Conservation (phyloP, 148 eudicot species). For the Rheum nobile region DNA sequence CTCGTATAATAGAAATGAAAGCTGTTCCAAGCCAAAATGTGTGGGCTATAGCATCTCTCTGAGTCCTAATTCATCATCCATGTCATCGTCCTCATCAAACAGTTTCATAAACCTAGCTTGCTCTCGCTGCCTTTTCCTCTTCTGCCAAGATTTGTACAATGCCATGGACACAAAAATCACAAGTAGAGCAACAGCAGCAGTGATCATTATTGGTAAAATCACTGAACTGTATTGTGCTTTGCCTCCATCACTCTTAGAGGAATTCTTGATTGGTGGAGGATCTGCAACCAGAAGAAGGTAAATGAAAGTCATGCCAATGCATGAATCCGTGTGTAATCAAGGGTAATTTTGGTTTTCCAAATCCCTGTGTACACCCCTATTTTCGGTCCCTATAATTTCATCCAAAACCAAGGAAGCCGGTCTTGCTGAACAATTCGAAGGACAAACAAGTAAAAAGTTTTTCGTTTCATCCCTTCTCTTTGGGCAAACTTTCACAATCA, state of each 20-base stretch:
- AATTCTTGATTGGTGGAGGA: conserved; percentile 1
- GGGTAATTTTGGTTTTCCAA: no score
- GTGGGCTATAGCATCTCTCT: conserved; percentile 21
- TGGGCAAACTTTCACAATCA: background rate
- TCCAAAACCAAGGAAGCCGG: background rate
- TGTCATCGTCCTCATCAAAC: conserved; percentile 69
- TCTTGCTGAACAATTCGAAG: background rate
- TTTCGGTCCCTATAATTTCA: background rate
- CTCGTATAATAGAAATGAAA: background rate
- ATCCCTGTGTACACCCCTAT: no score
- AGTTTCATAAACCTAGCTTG: conserved; percentile 83
- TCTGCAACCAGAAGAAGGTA: conserved; percentile 24
- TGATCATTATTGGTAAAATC: conserved; percentile 24
- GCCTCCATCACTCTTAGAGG: conserved; percentile 6
- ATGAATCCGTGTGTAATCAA: no score
- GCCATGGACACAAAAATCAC: conserved; percentile 29
- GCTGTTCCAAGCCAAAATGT: background rate
- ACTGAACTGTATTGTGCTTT: conserved; percentile 15
- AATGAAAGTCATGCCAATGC: background rate
- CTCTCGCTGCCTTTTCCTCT: conserved; percentile 59
- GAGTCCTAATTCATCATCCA: conserved; percentile 76
- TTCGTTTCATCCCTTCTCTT: background rate
- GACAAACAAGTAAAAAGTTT: background rate
- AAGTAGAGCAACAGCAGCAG: conserved; percentile 23
- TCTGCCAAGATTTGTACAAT: conserved; percentile 58